Conservation (phyloP, 1,284 basidiomycete species). For the Omphalotus olearius region DNA sequence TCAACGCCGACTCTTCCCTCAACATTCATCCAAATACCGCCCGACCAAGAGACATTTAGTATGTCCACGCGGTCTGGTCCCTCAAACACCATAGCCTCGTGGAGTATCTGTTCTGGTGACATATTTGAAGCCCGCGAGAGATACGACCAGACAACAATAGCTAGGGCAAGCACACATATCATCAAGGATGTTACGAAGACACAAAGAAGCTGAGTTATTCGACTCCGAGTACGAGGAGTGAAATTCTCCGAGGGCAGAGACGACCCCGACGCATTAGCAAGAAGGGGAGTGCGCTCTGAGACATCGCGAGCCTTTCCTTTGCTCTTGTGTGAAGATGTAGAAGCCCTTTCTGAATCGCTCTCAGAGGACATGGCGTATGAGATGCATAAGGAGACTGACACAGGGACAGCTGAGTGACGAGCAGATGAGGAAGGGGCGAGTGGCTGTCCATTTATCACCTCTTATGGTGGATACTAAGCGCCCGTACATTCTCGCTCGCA, state of each 20-base stretch:
- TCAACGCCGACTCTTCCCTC: slow-evolving; percentile 59
- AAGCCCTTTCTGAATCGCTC: neutral
- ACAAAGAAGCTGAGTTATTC: slow-evolving; percentile 27
- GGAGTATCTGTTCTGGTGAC: slow-evolving; percentile 55
- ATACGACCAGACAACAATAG: slow-evolving; percentile 54
- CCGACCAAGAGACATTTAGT: slow-evolving; percentile 53
- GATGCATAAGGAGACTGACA: no score
- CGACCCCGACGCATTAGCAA: slow-evolving; percentile 14
- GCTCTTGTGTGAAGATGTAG: slow-evolving; percentile 17
- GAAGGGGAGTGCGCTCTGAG: slow-evolving; percentile 24
- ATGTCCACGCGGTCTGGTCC: slow-evolving; percentile 62
- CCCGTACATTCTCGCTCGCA: no score
- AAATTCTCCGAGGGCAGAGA: slow-evolving; percentile 8
- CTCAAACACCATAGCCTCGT: slow-evolving; percentile 48
- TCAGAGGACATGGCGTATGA: neutral
- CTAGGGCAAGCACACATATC: slow-evolving; percentile 34
- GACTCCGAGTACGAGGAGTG: slow-evolving; percentile 1
- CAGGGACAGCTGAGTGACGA: no score
- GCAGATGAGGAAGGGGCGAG: no score
- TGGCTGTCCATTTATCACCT: no score
- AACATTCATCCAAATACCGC: slow-evolving; percentile 55
- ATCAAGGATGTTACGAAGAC: slow-evolving; percentile 44
- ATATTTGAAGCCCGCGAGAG: slow-evolving; percentile 48
- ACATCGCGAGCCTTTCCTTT: slow-evolving; percentile 22
- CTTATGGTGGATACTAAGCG: no score